A percentile compares a stretch with the other conserved stretches of the same genome.
Conservation (phyloP, 805 yeast genomes). For the Metschnikowia noctiluminum region DNA sequence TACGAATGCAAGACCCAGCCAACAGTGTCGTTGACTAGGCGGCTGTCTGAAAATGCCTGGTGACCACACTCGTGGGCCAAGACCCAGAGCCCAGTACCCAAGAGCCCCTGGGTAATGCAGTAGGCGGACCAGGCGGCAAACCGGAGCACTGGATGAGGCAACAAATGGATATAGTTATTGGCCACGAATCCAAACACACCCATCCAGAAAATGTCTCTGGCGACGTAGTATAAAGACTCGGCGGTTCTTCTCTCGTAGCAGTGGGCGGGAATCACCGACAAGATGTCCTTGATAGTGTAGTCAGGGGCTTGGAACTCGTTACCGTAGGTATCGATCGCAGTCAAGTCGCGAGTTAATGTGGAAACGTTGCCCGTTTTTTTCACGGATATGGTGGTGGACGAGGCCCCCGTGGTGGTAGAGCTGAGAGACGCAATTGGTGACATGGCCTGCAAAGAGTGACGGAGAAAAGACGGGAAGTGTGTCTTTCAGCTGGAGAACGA, state of each 20-base stretch:
- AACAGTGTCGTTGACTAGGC: conserved; percentile 67
- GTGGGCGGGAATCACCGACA: conserved; percentile 67
- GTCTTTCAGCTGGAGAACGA: too few relatives aligned
- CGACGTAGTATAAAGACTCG: conserved; percentile 60
- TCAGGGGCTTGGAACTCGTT: conserved; percentile 70
- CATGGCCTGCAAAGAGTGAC: conserved; percentile 5
- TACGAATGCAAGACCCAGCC: conserved; percentile 84
- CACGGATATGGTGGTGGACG: conserved; percentile 12
- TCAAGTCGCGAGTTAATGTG: conserved; percentile 31
- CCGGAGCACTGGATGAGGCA: conserved; percentile 35
- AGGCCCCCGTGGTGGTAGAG: conserved; percentile 9
- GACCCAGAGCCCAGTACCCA: conserved; percentile 80
- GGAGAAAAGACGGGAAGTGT: neutral
- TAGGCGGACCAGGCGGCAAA: conserved; percentile 58
- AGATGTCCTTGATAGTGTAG: conserved; percentile 69
- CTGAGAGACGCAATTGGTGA: conserved; percentile 16
- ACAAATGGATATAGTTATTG: conserved; percentile 48
- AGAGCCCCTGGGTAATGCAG: conserved; percentile 54
- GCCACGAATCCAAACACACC: conserved; percentile 51
- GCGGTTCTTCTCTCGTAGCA: conserved; percentile 64
- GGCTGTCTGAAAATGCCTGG: conserved; percentile 75
- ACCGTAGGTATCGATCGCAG: conserved; percentile 60
- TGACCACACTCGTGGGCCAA: conserved; percentile 93
- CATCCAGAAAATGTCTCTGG: conserved; percentile 57
- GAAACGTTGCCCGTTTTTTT: conserved; percentile 43